Base-by-base conservation (phyloP, 2,329 filamentous ascomycete genomes). In the Penicillium sp. region DNA sequence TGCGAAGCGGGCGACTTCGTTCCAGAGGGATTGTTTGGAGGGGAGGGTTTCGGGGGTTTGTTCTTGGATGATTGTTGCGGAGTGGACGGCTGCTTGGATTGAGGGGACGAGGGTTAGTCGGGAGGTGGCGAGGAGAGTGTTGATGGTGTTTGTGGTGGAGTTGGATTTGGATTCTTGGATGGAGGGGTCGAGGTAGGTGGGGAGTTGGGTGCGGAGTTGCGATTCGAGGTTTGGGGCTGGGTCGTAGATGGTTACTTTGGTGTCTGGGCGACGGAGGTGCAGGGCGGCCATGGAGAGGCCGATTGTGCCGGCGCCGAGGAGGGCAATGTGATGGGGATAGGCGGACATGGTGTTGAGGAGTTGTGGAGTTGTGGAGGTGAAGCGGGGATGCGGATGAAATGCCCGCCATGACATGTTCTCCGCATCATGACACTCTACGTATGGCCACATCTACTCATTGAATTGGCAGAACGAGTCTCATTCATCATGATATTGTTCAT, bases 41-140 rank as follows among this genome's bases (percentile, higher is more conserved):
- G 60, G 39, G 0, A 68, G 47, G 33, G 70, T 69, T 50, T 80
- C 76, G 0, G 76, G 75, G 0, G 74, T 74, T 57, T 77, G 75
- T 58, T 80, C 77, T 56, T 80, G 76, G 28, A 80, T 61, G 33
- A 79, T 73, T 28, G 67, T 60, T 1, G 74, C 74, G 37, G 56
- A 42, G 14, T 53, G 35, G 7, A 76, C 66, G 8, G 74, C 75
- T 2, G 64, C 46, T n/a, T 44, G 35, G 7, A 62, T 43, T 2
- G 59, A 57, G 5, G 51, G 46, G 29, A 61, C 57, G 37, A 69
- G 54, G 7, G 43, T 51, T n/a, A 77, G 59, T 2, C 55, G 57
- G 27, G 39, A 32, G 10, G 46, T 45, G 41, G 35, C 34, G 35
- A 48, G 48, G 15, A 62, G 49, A 2, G 55, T 41, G 13, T 60